Percentiles rank a stretch among this genome's conserved stretches.
These are phyloP conservation scores for Taphrina deformans DNA, from an alignment of 1,139 yeast species.

Conservation along the genomic window DNA sequence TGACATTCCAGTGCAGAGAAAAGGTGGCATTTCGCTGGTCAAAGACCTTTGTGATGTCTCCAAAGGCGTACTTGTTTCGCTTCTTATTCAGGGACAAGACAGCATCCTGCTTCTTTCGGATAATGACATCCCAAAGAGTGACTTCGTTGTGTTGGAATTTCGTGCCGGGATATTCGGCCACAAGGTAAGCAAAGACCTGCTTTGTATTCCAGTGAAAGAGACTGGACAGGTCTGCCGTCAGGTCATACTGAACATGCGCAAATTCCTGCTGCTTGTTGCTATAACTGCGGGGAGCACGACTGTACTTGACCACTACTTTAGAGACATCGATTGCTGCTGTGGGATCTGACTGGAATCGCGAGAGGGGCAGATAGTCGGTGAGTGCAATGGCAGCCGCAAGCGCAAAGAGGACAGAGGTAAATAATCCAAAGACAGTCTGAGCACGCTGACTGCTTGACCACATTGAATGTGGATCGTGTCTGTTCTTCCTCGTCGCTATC, in stretches of 20 bases:
- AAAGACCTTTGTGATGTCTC: constrained; percentile 63
- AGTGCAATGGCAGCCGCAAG: constrained; percentile 22
- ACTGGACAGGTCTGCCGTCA: constrained; percentile 61
- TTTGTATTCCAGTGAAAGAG: constrained; percentile 96
- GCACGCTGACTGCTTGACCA: constrained; percentile 22
- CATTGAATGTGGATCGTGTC: too few relatives aligned
- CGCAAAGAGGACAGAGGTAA: constrained; percentile 30
- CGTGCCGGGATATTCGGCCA: constrained; percentile 51
- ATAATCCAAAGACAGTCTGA: constrained; percentile 24
- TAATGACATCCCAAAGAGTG: constrained; percentile 88
- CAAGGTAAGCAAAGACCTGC: constrained; percentile 83
- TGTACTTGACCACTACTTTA: constrained; percentile 51
- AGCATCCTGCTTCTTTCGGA: constrained; percentile 61
- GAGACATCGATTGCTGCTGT: constrained; percentile 19
- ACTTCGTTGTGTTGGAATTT: constrained; percentile 55
- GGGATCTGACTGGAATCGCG: constrained; percentile 12
- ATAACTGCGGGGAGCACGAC: constrained; percentile 72
- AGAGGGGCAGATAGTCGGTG: constrained; percentile 5
- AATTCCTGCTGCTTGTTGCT: constrained; percentile 78
- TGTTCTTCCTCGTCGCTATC: too few relatives aligned
- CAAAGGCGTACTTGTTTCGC: constrained; percentile 76
- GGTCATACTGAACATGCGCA: constrained; percentile 67
- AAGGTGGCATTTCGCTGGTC: constrained; percentile 64
- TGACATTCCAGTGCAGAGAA: constrained; percentile 84
- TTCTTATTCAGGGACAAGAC: constrained; percentile 47